A percentile compares a stretch with the other conserved stretches of the same genome.
Evolutionary conservation across 192 early-diverging fungal genomes (phyloP).

Genomic region (Allomyces javanicus): DNA sequence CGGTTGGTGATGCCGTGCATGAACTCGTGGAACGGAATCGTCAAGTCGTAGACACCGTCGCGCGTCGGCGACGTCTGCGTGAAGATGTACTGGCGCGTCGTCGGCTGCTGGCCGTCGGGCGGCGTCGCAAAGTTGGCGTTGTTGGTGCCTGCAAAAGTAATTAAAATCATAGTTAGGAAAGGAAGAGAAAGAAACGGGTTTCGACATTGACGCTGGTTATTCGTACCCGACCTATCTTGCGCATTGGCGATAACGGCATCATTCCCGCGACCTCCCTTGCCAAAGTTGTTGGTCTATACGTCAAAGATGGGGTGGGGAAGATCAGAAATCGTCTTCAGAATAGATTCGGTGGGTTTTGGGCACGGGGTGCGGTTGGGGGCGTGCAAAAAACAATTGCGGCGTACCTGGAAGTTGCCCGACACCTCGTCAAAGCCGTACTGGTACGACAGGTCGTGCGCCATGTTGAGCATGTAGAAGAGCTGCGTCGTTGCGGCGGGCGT

Average conservation of each 20-base stretch:
- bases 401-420: conserved; percentile 4
- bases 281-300: conserved; percentile 36
- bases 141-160: conserved; percentile 17
- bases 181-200: neutral
- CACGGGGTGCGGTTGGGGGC: too few species aligned
- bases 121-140: conserved; percentile 95
- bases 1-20: conserved; percentile 80
- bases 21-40: conserved; percentile 87
- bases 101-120: conserved; percentile 69
- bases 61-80: conserved; percentile 43
- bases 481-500: conserved; percentile 44
- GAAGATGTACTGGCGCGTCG: conserved; percentile 94
- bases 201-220: conserved; percentile 9
- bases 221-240: conserved; percentile 67
- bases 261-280: conserved; percentile 43
- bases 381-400: too few species aligned
- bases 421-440: conserved; percentile 5
- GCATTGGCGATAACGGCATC: conserved; percentile 82
- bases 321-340: too few species aligned
- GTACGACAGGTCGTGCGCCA: conserved; percentile 7
- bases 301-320: too few species aligned
- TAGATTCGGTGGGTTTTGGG: too few species aligned
- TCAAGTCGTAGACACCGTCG: conserved; percentile 76
- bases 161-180: neutral
- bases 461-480: conserved; percentile 34